These are phyloP conservation scores for Bryoerythrophyllum caledonicum DNA, from an alignment of 225 moss, liverwort and hornwort genomes.

Conservation along the genomic window DNA sequence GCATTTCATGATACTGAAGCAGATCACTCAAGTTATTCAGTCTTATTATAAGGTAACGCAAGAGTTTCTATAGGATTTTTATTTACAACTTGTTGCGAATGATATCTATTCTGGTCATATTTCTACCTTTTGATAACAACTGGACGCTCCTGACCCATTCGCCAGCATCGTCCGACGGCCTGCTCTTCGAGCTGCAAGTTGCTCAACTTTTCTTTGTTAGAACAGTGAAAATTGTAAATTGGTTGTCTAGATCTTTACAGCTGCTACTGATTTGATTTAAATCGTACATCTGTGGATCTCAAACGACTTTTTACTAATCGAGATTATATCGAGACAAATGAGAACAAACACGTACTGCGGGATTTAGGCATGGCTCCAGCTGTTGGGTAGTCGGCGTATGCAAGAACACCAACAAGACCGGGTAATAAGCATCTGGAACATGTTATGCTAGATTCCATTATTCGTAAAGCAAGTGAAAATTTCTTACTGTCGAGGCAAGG, in stretches of 20 bases:
- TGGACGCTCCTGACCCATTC: conserved; percentile 99
- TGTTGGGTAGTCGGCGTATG: conserved; percentile 45
- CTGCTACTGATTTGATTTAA: neutral
- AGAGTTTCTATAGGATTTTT: neutral
- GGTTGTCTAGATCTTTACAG: neutral
- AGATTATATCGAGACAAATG: conserved; percentile 17
- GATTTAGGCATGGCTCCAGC: conserved; percentile 99
- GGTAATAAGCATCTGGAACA: conserved; percentile 24
- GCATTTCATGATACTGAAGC: neutral
- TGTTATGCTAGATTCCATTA: neutral
- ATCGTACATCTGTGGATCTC: neutral
- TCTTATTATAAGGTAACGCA: neutral
- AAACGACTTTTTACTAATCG: neutral
- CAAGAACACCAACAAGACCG: conserved; percentile 34
- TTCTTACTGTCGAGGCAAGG: neutral
- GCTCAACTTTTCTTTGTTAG: conserved; percentile 6
- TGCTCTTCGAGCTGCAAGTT: conserved; percentile 93
- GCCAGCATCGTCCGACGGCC: conserved; percentile 99
- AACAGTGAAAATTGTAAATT: conserved; percentile 15
- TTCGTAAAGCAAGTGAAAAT: neutral
- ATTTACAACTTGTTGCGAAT: neutral
- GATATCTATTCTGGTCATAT: conserved; percentile 10
- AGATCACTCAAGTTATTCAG: neutral
- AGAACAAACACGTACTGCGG: conserved; percentile 67
- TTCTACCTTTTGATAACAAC: conserved; percentile 93